Percentiles rank a stretch among this genome's conserved stretches.
phyloP scores from a whole-genome alignment of 2,329 filamentous ascomycete species.

The Penicillium sp. region DNA sequence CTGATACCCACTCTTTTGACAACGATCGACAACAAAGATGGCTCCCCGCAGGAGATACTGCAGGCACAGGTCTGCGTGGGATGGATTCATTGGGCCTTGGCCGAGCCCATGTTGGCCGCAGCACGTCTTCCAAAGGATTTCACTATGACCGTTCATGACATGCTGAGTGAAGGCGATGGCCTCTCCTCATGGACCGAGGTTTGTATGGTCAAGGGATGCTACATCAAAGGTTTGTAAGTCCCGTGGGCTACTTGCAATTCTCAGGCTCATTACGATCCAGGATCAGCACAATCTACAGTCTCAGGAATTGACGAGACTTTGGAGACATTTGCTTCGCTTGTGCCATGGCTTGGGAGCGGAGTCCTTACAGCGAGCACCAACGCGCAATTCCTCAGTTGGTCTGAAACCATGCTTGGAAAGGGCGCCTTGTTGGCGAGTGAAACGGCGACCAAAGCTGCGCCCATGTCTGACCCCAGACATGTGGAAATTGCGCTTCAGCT shows the following conservation, averaged over 20 bases:
- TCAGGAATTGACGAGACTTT: constrained; percentile 57
- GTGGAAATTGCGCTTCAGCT: constrained; percentile 44
- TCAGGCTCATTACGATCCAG: constrained; percentile 29
- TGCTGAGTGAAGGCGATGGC: constrained; percentile 52
- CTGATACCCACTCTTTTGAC: constrained; percentile 42
- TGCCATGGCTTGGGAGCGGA: constrained; percentile 57
- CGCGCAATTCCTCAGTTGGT: constrained; percentile 72
- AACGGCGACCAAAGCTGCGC: constrained; percentile 37
- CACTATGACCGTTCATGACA: constrained; percentile 52
- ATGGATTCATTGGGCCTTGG: constrained; percentile 78
- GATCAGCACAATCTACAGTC: constrained; percentile 46
- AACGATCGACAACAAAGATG: constrained; percentile 59
- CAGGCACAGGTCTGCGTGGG: constrained; percentile 81
- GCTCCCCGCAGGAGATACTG: constrained; percentile 57
- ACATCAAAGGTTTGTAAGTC: constrained; percentile 65
- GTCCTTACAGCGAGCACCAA: constrained; percentile 46
- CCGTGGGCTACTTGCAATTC: constrained; percentile 1
- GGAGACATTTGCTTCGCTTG: constrained; percentile 62
- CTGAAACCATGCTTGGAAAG: constrained; percentile 72
- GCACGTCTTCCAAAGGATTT: constrained; percentile 63
- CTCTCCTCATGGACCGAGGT: constrained; percentile 75
- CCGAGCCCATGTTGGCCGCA: constrained; percentile 64
- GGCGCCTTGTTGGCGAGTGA: constrained; percentile 67
- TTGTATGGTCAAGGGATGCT: constrained; percentile 74
- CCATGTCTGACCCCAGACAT: constrained; percentile 23